A percentile compares a stretch with the other conserved stretches of the same genome.
Conservation (phyloP, 1,284 basidiomycete genomes). For the Apiotrichum domesticum region DNA sequence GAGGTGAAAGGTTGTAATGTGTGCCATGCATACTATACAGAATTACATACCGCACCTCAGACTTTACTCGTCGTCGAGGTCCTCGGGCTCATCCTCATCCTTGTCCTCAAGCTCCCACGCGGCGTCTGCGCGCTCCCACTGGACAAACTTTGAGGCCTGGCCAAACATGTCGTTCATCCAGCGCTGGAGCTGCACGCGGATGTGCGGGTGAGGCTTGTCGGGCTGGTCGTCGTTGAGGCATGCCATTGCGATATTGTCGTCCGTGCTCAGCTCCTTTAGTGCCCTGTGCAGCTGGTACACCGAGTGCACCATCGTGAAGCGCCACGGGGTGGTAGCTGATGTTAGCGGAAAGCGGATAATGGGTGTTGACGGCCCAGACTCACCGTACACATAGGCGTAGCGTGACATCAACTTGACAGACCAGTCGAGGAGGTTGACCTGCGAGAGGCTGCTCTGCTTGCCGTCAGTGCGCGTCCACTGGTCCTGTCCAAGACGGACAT, state of each 20-base stretch:
- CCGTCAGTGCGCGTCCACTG: conserved; percentile 20
- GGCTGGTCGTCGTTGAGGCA: conserved; percentile 41
- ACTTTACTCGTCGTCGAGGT: too few species aligned
- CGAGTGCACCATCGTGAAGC: conserved; percentile 26
- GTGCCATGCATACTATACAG: too few species aligned
- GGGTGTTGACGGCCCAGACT: conserved; percentile 3
- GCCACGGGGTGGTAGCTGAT: conserved; percentile 20
- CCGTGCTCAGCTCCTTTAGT: conserved; percentile 11
- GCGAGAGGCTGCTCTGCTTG: conserved; percentile 8
- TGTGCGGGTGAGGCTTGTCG: conserved; percentile 11
- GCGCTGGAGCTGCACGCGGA: conserved; percentile 8
- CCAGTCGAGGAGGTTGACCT: conserved; percentile 30
- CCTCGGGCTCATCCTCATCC: not conserved
- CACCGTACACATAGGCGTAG: conserved; percentile 35
- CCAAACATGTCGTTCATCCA: conserved; percentile 27
- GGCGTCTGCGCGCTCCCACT: conserved; percentile 19
- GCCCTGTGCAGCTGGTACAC: conserved; percentile 14
- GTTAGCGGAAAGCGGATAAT: not conserved
- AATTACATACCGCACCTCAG: too few species aligned
- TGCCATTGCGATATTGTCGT: conserved; percentile 20
- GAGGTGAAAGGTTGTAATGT: too few species aligned
- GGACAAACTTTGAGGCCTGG: conserved; percentile 8
- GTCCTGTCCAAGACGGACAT: conserved; percentile 33
- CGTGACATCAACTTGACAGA: conserved; percentile 37
- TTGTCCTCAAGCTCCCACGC: not conserved